Conservation (phyloP, 2,329 filamentous ascomycete species). For the Talaromyces sp. region DNA sequence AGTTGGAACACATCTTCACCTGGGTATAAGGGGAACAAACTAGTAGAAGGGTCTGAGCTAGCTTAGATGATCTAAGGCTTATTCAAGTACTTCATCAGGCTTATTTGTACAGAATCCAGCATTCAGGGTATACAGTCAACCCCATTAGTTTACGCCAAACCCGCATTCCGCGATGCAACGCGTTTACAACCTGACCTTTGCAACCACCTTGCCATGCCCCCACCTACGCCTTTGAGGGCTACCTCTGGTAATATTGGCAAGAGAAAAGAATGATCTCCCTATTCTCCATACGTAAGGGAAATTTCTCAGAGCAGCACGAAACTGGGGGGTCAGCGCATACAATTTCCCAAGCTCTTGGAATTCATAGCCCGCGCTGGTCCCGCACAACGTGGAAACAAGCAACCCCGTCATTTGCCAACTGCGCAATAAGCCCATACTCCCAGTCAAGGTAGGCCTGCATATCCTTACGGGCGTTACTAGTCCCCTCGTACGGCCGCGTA, state of each 20-base stretch:
- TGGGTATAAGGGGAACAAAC: too few species aligned
- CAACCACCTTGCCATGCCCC: not conserved
- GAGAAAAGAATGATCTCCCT: not conserved
- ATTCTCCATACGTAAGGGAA: not conserved
- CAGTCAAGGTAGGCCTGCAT: slow-evolving; percentile 35
- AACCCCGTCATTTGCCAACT: too few species aligned
- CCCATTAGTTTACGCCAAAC: not conserved
- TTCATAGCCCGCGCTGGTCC: not conserved
- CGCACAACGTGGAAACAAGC: too few species aligned
- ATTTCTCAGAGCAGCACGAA: not conserved
- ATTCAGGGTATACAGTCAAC: too few species aligned
- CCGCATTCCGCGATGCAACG: not conserved
- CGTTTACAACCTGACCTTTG: not conserved
- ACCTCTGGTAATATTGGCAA: not conserved
- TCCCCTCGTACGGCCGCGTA: slow-evolving; percentile 32
- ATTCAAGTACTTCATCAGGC: too few species aligned
- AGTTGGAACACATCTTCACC: too few species aligned
- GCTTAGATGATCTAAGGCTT: too few species aligned
- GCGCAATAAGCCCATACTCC: slow-evolving; percentile 26
- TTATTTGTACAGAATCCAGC: too few species aligned
- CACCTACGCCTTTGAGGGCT: not conserved
- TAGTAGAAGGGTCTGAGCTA: too few species aligned
- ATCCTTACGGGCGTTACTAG: slow-evolving; percentile 26
- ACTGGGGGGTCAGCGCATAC: not conserved
- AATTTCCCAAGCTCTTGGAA: not conserved